Evolutionary conservation across 768 basidiomycete genomes (phyloP).

Genomic region (Mycena alexandri): DNA sequence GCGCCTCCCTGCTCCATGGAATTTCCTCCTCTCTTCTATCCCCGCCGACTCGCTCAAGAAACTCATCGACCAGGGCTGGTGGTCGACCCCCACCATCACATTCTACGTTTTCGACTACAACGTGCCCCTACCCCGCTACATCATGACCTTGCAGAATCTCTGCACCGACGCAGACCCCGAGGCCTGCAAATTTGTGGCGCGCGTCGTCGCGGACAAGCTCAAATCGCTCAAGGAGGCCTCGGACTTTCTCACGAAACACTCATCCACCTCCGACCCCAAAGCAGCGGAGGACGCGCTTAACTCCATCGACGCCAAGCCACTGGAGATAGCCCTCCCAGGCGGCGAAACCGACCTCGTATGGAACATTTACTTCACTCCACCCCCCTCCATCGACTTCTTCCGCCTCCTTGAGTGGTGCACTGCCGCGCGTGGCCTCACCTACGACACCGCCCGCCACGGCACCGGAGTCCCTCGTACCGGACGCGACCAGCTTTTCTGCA

Average conservation of each 20-base stretch:
- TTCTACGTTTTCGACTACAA: constrained; percentile 10
- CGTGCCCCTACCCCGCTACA: constrained; percentile 11
- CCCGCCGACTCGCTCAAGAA: not conserved
- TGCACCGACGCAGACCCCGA: too few species aligned
- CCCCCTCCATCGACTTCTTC: not conserved
- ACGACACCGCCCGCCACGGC: not conserved
- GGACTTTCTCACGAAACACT: constrained; percentile 7
- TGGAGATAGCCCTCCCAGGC: constrained; percentile 8
- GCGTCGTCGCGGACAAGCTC: constrained; percentile 2
- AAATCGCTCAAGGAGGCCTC: constrained; percentile 4
- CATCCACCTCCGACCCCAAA: not conserved
- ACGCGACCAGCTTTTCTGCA: constrained; percentile 9
- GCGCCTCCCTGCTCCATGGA: constrained; percentile 24
- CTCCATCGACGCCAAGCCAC: not conserved
- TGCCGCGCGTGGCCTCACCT: not conserved
- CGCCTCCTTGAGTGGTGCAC: not conserved
- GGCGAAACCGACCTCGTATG: not conserved
- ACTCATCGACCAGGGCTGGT: constrained; percentile 5
- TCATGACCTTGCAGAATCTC: constrained; percentile 20
- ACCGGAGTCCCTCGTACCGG: constrained; percentile 3
- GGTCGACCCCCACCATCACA: constrained; percentile 20
- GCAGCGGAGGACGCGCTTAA: not conserved
- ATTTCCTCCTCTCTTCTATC: constrained; percentile 16
- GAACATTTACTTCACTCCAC: constrained; percentile 8
- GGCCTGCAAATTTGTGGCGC: not conserved